Conservation (phyloP, 192 early-diverging fungal species). For the Coemansia sp. region DNA sequence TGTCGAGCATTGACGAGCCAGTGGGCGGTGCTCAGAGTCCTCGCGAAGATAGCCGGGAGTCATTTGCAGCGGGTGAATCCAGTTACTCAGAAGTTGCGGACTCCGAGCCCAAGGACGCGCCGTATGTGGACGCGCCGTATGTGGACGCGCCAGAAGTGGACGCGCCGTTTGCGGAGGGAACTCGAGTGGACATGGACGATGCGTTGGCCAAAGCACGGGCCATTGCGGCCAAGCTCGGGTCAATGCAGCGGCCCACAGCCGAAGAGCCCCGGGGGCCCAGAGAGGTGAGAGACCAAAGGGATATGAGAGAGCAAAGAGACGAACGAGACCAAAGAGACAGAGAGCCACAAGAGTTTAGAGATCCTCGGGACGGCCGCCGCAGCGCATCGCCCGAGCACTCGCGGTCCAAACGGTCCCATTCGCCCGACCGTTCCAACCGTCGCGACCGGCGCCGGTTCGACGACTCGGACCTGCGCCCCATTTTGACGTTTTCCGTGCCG, state of each 20-base stretch:
- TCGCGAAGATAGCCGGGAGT: not conserved
- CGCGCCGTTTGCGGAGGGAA: constrained; percentile 5
- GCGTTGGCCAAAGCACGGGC: constrained; percentile 76
- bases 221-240: constrained; percentile 69
- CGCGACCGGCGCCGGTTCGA: constrained; percentile 25
- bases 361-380: constrained; percentile 14
- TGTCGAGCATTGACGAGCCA: not conserved
- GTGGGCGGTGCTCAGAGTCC: not conserved
- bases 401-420: constrained; percentile 1
- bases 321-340: too few species aligned
- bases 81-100: not conserved
- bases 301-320: too few species aligned
- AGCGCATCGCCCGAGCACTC: constrained; percentile 35
- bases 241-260: constrained; percentile 28
- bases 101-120: not conserved
- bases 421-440: not conserved
- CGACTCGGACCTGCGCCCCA: constrained; percentile 2
- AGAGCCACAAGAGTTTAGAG: too few species aligned
- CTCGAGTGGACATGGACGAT: constrained; percentile 58
- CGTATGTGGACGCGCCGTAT: too few species aligned
- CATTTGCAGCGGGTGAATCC: not conserved
- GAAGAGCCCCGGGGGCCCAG: too few species aligned
- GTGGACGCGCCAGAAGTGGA: too few species aligned
- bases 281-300: too few species aligned
- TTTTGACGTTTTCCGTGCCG: constrained; percentile 59